phyloP scores from a whole-genome alignment of 805 yeast species.

The Yamadazyma sp. region DNA sequence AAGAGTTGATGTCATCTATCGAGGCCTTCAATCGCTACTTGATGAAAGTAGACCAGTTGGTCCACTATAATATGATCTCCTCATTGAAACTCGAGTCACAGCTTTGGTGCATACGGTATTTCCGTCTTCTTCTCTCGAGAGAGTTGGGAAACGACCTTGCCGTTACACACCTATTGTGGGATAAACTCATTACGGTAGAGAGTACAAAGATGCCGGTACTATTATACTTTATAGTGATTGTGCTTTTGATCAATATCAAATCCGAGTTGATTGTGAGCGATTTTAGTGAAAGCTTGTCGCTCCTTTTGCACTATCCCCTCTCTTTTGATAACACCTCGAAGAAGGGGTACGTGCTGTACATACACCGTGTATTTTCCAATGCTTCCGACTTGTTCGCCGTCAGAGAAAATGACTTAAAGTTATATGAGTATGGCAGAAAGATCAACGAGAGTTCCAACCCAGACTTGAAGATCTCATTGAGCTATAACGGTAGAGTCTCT shows the following conservation, averaged over 20 bases:
- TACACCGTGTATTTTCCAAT: slow-evolving; percentile 30
- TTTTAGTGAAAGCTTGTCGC: slow-evolving; percentile 50
- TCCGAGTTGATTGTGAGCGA: slow-evolving; percentile 46
- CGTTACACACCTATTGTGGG: slow-evolving; percentile 46
- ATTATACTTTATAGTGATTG: slow-evolving; percentile 41
- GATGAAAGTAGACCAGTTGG: slow-evolving; percentile 50
- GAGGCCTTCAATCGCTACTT: slow-evolving; percentile 47
- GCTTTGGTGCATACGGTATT: slow-evolving; percentile 55
- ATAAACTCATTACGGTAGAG: slow-evolving; percentile 41
- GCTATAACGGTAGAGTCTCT: slow-evolving; percentile 24
- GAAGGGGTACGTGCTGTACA: slow-evolving; percentile 18
- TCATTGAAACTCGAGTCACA: slow-evolving; percentile 49
- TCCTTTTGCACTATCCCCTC: slow-evolving; percentile 53
- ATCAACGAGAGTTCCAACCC: slow-evolving; percentile 43
- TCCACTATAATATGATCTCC: slow-evolving; percentile 45
- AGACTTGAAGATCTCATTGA: slow-evolving; percentile 29
- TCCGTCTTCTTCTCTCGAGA: slow-evolving; percentile 45
- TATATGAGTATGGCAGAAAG: slow-evolving; percentile 40
- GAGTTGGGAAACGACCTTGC: slow-evolving; percentile 45
- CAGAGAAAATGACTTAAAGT: slow-evolving; percentile 36
- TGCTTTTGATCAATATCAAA: slow-evolving; percentile 46
- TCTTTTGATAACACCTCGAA: slow-evolving; percentile 15
- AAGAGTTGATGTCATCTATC: slow-evolving; percentile 44
- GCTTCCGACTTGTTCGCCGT: slow-evolving; percentile 32
- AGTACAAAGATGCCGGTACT: slow-evolving; percentile 30